A percentile compares a stretch with the other conserved stretches of the same genome.
Evolutionary conservation across 257 asterid species (phyloP).

Genomic region (Thymus mandschuricus): DNA sequence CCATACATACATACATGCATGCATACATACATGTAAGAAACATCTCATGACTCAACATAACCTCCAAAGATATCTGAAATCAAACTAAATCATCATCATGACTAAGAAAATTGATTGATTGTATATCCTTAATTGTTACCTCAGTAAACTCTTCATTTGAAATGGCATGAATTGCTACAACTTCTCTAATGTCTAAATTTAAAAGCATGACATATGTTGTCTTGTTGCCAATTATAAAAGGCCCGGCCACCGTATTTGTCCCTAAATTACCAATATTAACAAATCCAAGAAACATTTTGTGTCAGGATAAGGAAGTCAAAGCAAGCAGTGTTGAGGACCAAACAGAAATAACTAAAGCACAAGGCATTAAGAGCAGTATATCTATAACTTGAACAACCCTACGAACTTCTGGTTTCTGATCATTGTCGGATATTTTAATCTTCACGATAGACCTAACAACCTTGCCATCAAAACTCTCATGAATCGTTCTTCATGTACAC

Average conservation of each 20-base stretch:
- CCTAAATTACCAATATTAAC: constrained; percentile 51
- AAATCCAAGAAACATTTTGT: constrained; percentile 5
- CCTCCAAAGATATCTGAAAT: constrained; percentile 18
- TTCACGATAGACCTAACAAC: constrained; percentile 71
- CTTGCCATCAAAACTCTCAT: constrained; percentile 57
- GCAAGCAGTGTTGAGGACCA: not conserved
- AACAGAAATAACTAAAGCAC: not conserved
- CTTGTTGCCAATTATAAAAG: constrained; percentile 69
- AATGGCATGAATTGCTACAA: constrained; percentile 53
- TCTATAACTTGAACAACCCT: constrained; percentile 88
- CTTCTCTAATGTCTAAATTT: constrained; percentile 66
- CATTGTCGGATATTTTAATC: constrained; percentile 62
- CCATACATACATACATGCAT: no score
- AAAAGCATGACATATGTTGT: constrained; percentile 56
- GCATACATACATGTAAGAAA: not conserved
- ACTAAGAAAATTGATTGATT: constrained; percentile 15
- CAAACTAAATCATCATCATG: constrained; percentile 11
- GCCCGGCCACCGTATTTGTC: constrained; percentile 54
- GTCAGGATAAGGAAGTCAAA: constrained; percentile 1
- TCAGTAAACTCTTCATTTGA: constrained; percentile 73
- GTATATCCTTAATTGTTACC: constrained; percentile 50
- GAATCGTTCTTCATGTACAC: constrained; percentile 74
- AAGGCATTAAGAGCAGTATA: constrained; percentile 30
- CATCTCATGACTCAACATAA: not conserved
- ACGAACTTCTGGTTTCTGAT: constrained; percentile 68